Evolutionary conservation across 768 basidiomycete genomes (phyloP).

Genomic region (Trametes gibbosa): DNA sequence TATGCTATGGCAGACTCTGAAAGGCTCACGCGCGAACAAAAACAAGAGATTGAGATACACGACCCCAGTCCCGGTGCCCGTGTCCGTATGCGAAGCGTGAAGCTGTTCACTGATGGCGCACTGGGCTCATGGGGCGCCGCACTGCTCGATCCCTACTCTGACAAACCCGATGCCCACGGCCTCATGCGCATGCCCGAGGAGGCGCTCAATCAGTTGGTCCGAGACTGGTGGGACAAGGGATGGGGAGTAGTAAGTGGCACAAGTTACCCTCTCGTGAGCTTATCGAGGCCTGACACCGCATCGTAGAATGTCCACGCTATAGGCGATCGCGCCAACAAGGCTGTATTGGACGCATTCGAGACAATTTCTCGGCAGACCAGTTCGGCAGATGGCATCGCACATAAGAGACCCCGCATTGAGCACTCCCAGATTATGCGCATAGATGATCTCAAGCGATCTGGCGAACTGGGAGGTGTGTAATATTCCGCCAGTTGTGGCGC

Average conservation of each 20-base stretch:
- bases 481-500: not conserved
- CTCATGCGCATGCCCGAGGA: constrained; percentile 61
- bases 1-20: constrained; percentile 44
- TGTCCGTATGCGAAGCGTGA: constrained; percentile 52
- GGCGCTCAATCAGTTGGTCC: constrained; percentile 50
- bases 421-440: constrained; percentile 86
- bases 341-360: constrained; percentile 84
- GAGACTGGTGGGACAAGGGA: constrained; percentile 64
- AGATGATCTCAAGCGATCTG: constrained; percentile 67
- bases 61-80: constrained; percentile 32
- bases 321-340: constrained; percentile 83
- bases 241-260: constrained; percentile 75
- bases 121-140: constrained; percentile 94
- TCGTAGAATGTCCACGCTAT: constrained; percentile 91
- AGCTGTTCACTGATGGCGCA: constrained; percentile 81
- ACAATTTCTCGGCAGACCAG: constrained; percentile 32
- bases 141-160: constrained; percentile 78
- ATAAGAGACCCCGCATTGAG: constrained; percentile 79
- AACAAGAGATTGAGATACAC: constrained; percentile 26
- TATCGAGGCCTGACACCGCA: not conserved
- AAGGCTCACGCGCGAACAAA: constrained; percentile 25
- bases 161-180: constrained; percentile 70
- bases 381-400: constrained; percentile 32
- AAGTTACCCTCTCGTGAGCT: not conserved
- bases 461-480: constrained; percentile 65